Evolutionary conservation across 441 rosid genomes (phyloP), one percentile per base, ranked within the genome.

Genomic region (Gossypium armourianum): DNA sequence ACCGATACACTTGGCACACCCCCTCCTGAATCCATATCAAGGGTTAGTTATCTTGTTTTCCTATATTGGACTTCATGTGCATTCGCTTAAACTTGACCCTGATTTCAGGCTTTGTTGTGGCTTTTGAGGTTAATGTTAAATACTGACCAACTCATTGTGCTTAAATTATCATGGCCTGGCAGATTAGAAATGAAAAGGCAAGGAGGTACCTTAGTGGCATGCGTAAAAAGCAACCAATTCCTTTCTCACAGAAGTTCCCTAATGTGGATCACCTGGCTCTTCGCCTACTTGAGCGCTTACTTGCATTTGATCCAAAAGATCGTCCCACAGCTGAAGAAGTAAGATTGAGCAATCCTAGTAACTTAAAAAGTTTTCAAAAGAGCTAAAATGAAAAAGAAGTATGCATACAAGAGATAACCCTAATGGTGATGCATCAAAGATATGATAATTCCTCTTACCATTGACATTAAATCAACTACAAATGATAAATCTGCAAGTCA

Each of bases 271-370:
- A 95, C 20, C 68, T 86, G 78, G 97, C 98, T 77, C 89, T 92
- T 63, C 81, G 85, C 72, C 81, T 95, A 9, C 82, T 95, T 53
- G 92, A 92, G 79, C 88, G 82, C 62, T 75, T 95, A 45, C 90
- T 95, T 73, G 96, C 99, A 72, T 95, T 95, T 83, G 99, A 95
- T 87, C 97, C 99, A 0, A 95, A 95, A 80, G 96, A 95, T 80
- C 98, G 99, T 58, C 98, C 87, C 28, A 77, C 95, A 64, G 98
- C 99, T 63, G 98, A 89, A 75, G 96, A 88, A 71, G 80, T 74
- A 69, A 71, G 75, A 62, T 52, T 69, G 61, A 57, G 68, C 56
- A 8, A 29, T 47, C 45, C 12, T 55, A 9, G 20, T 57, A 12
- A 64, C 26, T 23, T 6, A 3, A 66, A 63, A 53, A 23, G n/a